Evolutionary conservation across 106 monocot genomes (phyloP).

Genomic region (Ottelia alismoides): DNA sequence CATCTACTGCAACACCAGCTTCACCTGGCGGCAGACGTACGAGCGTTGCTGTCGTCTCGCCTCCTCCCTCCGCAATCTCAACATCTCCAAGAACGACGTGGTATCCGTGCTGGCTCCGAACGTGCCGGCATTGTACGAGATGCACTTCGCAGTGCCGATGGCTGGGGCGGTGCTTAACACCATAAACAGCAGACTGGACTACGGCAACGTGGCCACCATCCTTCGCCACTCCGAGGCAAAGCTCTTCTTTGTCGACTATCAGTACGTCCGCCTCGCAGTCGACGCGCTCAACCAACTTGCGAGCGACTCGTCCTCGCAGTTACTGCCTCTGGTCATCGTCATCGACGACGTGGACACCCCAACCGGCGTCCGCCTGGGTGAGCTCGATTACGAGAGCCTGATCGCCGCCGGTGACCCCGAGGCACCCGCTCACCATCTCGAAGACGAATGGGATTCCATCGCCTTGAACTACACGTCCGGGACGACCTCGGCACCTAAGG

Average conservation of each 20-base stretch:
- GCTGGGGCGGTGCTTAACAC: conserved; percentile 70
- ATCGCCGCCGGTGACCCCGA: conserved; percentile 9
- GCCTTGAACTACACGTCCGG: conserved; percentile 83
- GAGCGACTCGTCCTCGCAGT: background rate
- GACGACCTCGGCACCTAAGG: conserved; percentile 68
- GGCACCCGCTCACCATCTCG: conserved; percentile 21
- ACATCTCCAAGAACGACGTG: conserved; percentile 55
- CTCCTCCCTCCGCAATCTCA: conserved; percentile 33
- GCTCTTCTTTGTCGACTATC: conserved; percentile 57
- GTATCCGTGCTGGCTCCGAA: conserved; percentile 76
- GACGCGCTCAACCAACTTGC: background rate
- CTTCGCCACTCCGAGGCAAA: conserved; percentile 53
- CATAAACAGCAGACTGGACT: conserved; percentile 64
- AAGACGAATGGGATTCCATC: conserved; percentile 66
- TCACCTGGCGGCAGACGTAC: conserved; percentile 71
- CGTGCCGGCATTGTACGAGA: conserved; percentile 52
- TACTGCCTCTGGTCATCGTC: conserved; percentile 22
- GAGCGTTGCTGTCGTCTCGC: conserved; percentile 58
- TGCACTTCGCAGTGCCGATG: conserved; percentile 91
- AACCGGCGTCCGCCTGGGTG: conserved; percentile 9
- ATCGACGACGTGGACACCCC: conserved; percentile 35
- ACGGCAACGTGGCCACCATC: conserved; percentile 32
- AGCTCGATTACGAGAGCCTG: conserved; percentile 53
- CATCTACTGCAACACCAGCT: conserved; percentile 25
- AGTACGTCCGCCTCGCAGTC: conserved; percentile 14